Evolutionary conservation across 805 yeast species (phyloP).

Genomic region (Starmerella davenportii): DNA sequence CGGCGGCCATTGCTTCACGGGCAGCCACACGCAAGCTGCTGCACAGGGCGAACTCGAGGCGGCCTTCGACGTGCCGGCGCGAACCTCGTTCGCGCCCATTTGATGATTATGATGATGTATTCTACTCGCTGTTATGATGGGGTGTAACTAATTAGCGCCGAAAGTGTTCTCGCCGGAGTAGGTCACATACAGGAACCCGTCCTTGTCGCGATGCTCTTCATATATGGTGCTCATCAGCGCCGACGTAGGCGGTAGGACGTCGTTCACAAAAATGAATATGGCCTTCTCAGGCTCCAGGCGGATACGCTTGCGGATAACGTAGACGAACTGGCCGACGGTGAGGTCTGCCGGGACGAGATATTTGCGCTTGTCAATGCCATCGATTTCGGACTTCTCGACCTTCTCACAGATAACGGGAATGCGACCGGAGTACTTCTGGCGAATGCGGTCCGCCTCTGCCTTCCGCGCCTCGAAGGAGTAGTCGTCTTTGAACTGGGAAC

Average conservation of each 20-base stretch:
- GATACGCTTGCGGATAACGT: conserved; percentile 90
- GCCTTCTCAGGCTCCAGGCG: conserved; percentile 95
- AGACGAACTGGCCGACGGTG: conserved; percentile 95
- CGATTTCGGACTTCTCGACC: conserved; percentile 90
- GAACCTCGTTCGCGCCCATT: too few species aligned
- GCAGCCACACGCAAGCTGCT: too few species aligned
- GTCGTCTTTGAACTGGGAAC: conserved; percentile 88
- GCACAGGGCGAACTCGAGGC: too few species aligned
- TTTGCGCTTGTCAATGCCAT: conserved; percentile 91
- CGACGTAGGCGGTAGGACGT: conserved; percentile 93
- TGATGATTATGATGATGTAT: too few species aligned
- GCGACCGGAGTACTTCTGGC: conserved; percentile 74
- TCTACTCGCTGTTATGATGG: too few species aligned
- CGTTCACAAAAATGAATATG: conserved; percentile 90
- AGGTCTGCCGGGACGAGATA: conserved; percentile 90
- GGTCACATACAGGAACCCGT: conserved; percentile 87
- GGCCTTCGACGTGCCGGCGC: too few species aligned
- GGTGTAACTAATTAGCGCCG: conserved; percentile 30
- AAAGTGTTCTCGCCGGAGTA: conserved; percentile 97
- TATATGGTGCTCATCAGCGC: conserved; percentile 89
- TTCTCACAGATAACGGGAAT: conserved; percentile 95
- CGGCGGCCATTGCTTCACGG: too few species aligned
- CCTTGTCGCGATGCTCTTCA: conserved; percentile 94
- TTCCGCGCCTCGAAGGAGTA: conserved; percentile 89
- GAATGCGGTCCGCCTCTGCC: conserved; percentile 83